Percentiles rank a stretch among this genome's conserved stretches.
Evolutionary conservation across 2,329 filamentous ascomycete genomes (phyloP).

Genomic region (Tolypocladium paradoxum): DNA sequence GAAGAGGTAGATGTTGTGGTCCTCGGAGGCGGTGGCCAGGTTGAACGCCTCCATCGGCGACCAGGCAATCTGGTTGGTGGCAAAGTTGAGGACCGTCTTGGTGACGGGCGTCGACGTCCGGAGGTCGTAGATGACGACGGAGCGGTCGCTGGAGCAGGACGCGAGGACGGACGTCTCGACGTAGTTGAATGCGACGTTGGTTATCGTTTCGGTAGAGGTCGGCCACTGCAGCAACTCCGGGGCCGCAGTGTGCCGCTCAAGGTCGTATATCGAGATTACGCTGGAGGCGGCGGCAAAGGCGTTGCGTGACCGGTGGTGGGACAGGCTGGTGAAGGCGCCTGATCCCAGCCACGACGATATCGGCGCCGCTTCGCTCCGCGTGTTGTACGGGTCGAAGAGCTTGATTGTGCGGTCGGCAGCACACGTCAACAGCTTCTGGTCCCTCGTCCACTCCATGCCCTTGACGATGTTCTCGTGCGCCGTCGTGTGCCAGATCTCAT

Average conservation of each 20-base stretch:
- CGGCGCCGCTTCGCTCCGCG: conserved; percentile 56
- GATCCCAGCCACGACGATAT: conserved; percentile 75
- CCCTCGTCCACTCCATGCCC: conserved; percentile 78
- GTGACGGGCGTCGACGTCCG: conserved; percentile 75
- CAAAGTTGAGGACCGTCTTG: conserved; percentile 71
- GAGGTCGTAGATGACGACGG: conserved; percentile 83
- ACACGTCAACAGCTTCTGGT: conserved; percentile 77
- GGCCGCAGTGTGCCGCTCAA: conserved; percentile 68
- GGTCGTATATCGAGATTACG: conserved; percentile 79
- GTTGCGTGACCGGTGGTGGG: conserved; percentile 69
- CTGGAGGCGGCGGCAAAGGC: conserved; percentile 72
- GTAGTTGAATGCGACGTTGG: conserved; percentile 79
- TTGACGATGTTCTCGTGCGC: conserved; percentile 94
- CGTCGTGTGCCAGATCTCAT: conserved; percentile 65
- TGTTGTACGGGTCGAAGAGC: conserved; percentile 81
- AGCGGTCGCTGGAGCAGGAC: conserved; percentile 75
- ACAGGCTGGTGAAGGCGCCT: conserved; percentile 72
- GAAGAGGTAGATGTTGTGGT: conserved; percentile 81
- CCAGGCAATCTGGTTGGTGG: conserved; percentile 78
- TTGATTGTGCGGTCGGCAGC: conserved; percentile 81
- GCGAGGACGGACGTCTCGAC: conserved; percentile 86
- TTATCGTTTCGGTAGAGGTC: conserved; percentile 83
- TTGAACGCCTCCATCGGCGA: conserved; percentile 98
- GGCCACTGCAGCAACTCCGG: conserved; percentile 82
- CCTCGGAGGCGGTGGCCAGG: conserved; percentile 85